phyloP scores from a whole-genome alignment of 108 stramenopile genomes.

The Cyclotella distinguenda region DNA sequence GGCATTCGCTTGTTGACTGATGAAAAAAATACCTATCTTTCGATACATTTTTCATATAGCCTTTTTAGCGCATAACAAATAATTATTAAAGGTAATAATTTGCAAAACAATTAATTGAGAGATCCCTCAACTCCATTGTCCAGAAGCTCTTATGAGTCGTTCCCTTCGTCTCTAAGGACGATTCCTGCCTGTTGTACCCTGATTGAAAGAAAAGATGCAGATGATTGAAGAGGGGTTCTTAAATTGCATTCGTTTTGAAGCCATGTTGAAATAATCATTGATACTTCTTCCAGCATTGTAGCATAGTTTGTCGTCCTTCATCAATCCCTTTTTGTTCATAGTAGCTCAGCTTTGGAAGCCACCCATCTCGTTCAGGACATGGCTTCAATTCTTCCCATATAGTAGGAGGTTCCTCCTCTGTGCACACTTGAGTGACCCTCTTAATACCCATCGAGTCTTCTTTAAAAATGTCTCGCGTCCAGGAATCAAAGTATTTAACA shows the following conservation, averaged over 20 bases:
- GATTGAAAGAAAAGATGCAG: too few relatives aligned
- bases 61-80: too few relatives aligned
- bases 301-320: constrained; percentile 56
- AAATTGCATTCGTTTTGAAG: too few relatives aligned
- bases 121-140: too few relatives aligned
- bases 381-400: constrained; percentile 47
- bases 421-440: background rate
- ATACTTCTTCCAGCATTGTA: constrained; percentile 52
- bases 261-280: background rate
- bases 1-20: too few relatives aligned
- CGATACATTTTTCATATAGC: too few relatives aligned
- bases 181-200: too few relatives aligned
- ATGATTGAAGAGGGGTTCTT: too few relatives aligned
- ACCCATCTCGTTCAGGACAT: constrained; percentile 55
- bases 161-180: constrained; percentile 1
- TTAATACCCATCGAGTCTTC: background rate
- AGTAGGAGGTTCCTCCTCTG: background rate
- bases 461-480: constrained; percentile 51
- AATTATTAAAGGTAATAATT: too few relatives aligned
- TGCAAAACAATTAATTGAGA: too few relatives aligned
- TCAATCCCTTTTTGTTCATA: constrained; percentile 74
- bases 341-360: constrained; percentile 69
- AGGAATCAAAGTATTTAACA: constrained; percentile 54
- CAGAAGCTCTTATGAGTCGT: too few relatives aligned
- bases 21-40: too few relatives aligned